Evolutionary conservation across 805 yeast species (phyloP).

Genomic region (Millerozyma miso): DNA sequence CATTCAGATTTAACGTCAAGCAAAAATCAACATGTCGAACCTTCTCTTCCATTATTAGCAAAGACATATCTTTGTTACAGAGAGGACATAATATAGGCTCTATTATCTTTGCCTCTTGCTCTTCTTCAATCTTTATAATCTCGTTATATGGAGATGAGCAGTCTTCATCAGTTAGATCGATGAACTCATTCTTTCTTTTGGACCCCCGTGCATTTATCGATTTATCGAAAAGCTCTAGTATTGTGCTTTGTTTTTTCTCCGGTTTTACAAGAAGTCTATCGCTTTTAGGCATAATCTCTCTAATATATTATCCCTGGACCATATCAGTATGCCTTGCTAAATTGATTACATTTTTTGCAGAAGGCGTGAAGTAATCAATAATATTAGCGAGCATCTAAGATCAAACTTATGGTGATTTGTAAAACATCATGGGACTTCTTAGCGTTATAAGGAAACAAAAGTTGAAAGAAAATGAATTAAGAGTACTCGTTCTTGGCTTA

Average conservation of each 20-base stretch:
- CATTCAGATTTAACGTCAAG: conserved; percentile 25
- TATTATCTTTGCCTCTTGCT: not conserved
- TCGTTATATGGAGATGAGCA: not conserved
- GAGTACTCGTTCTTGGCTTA: conserved; percentile 75
- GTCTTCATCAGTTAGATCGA: conserved; percentile 14
- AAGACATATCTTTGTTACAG: conserved; percentile 39
- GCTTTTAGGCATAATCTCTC: not conserved
- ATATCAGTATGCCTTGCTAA: no score
- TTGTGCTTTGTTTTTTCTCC: conserved; percentile 18
- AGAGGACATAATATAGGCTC: conserved; percentile 45
- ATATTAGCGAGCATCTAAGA: no score
- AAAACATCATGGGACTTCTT: conserved; percentile 85
- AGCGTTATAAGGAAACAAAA: conserved; percentile 79
- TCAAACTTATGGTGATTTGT: no score
- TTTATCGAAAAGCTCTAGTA: conserved; percentile 16
- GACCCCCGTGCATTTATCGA: not conserved
- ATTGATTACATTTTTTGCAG: no score
- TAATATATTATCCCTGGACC: no score
- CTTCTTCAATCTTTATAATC: conserved; percentile 2
- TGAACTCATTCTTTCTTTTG: conserved; percentile 3
- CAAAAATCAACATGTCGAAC: conserved; percentile 57
- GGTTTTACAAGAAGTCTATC: not conserved
- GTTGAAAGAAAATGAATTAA: conserved; percentile 69
- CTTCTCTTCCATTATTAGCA: conserved; percentile 38
- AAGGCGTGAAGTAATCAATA: no score